Conservation (phyloP, 2,329 filamentous ascomycete genomes). For the Colletotrichum tamarilloi region DNA sequence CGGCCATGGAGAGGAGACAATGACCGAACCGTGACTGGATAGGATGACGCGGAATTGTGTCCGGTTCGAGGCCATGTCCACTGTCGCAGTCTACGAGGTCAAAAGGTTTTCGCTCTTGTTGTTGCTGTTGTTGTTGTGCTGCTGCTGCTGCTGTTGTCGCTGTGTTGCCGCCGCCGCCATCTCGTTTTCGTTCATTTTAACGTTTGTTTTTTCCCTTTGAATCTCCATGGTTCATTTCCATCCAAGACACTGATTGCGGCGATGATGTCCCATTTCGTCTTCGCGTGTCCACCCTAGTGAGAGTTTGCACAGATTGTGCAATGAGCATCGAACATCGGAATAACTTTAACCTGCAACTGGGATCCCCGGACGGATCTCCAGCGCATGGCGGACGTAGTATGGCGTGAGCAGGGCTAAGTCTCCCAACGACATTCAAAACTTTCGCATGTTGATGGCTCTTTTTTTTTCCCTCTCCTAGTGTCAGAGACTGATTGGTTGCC, state of each 20-base stretch:
- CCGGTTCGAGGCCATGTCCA: background rate
- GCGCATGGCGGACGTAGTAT: constrained; percentile 9
- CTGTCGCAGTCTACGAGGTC: constrained; percentile 4
- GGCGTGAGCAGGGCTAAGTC: constrained; percentile 6
- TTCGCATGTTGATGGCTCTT: background rate
- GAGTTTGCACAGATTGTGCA: background rate
- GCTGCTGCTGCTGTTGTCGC: background rate
- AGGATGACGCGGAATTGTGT: constrained; percentile 11
- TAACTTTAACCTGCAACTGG: constrained; percentile 9
- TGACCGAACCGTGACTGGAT: constrained; percentile 19
- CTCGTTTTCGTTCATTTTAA: background rate
- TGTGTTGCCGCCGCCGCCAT: background rate
- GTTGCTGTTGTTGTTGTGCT: background rate
- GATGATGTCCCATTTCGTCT: constrained; percentile 7
- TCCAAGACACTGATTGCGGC: constrained; percentile 16
- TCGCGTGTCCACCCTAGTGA: background rate
- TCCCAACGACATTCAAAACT: background rate
- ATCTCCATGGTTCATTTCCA: constrained; percentile 14
- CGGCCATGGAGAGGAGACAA: background rate
- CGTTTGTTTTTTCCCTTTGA: background rate
- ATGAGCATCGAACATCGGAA: background rate
- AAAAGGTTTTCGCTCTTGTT: background rate
- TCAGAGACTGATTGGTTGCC: constrained; percentile 8
- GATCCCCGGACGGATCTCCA: constrained; percentile 24
- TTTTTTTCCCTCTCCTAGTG: background rate